Conservation (phyloP, 148 eudicot genomes). For the Nepenthes mirabilis region DNA sequence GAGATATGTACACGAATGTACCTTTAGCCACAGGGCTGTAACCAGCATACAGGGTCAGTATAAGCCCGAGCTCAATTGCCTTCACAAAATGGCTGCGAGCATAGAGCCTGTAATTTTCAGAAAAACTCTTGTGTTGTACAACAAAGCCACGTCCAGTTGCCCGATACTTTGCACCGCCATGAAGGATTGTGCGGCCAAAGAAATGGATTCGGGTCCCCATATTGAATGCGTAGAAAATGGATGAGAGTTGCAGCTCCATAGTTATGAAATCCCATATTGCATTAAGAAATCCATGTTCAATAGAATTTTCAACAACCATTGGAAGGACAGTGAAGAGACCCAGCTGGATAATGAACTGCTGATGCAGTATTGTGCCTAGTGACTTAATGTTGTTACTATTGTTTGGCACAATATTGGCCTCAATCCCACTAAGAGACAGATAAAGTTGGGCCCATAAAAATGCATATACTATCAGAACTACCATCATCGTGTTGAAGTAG, state of each 20-base stretch:
- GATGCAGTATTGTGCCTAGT: conserved; percentile 1
- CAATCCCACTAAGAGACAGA: conserved; percentile 10
- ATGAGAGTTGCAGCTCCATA: conserved; percentile 9
- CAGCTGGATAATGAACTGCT: conserved; percentile 8
- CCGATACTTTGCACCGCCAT: conserved; percentile 11
- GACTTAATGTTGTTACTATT: conserved; percentile 6
- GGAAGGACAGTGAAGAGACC: conserved; percentile 11
- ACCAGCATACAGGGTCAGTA: conserved; percentile 5
- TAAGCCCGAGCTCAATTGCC: conserved; percentile 7
- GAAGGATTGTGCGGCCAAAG: conserved; percentile 11
- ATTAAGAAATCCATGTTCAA: conserved; percentile 10
- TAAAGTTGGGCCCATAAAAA: conserved; percentile 10
- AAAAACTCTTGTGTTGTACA: conserved; percentile 6
- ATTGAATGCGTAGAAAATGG: conserved; percentile 8
- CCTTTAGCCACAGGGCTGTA: conserved; percentile 1
- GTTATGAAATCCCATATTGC: conserved; percentile 7
- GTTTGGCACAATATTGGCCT: neutral
- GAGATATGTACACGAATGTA: neutral
- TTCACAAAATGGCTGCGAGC: conserved; percentile 11
- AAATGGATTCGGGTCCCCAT: conserved; percentile 10
- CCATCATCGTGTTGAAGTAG: conserved; percentile 9
- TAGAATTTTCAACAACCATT: conserved; percentile 5
- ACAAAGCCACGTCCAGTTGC: conserved; percentile 9
- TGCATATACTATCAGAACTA: conserved; percentile 6
- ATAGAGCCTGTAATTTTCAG: conserved; percentile 11